phyloP scores from a whole-genome alignment of 1,284 basidiomycete genomes.

The Austroboletus novae-zelandiae region DNA sequence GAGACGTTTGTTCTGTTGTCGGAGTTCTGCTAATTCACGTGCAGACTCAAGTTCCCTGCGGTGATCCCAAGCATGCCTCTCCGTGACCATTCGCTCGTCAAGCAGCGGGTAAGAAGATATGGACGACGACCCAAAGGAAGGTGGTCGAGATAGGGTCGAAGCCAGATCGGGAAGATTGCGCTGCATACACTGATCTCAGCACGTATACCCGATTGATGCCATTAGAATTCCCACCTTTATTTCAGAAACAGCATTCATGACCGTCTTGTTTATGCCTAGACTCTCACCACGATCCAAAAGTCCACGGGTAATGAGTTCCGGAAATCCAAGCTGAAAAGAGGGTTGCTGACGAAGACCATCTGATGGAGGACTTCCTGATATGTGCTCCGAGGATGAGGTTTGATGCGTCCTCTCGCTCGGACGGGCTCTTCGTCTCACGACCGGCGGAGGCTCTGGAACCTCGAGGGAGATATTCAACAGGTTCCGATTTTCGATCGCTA shows the following conservation, averaged over 20 bases:
- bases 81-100: slow-evolving; percentile 55
- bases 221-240: slow-evolving; percentile 48
- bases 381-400: slow-evolving; percentile 19
- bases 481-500: slow-evolving; percentile 80
- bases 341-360: slow-evolving; percentile 44
- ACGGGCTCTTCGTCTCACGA: slow-evolving; percentile 38
- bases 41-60: slow-evolving; percentile 65
- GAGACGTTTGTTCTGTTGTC: slow-evolving; percentile 53
- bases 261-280: slow-evolving; percentile 75
- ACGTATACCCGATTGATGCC: background rate
- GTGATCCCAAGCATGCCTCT: slow-evolving; percentile 64
- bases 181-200: slow-evolving; percentile 39
- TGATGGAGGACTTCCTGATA: slow-evolving; percentile 10
- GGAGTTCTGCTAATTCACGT: slow-evolving; percentile 53
- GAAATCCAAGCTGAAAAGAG: slow-evolving; percentile 48
- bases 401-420: slow-evolving; percentile 31
- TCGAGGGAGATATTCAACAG: slow-evolving; percentile 70
- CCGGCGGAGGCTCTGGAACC: slow-evolving; percentile 50
- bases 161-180: slow-evolving; percentile 81
- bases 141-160: slow-evolving; percentile 57
- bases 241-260: slow-evolving; percentile 75
- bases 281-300: slow-evolving; percentile 74
- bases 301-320: slow-evolving; percentile 70
- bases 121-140: slow-evolving; percentile 42
- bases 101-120: slow-evolving; percentile 57